Evolutionary conservation across 1,139 yeast genomes (phyloP).

Genomic region (Tardiomyces digboiensis): DNA sequence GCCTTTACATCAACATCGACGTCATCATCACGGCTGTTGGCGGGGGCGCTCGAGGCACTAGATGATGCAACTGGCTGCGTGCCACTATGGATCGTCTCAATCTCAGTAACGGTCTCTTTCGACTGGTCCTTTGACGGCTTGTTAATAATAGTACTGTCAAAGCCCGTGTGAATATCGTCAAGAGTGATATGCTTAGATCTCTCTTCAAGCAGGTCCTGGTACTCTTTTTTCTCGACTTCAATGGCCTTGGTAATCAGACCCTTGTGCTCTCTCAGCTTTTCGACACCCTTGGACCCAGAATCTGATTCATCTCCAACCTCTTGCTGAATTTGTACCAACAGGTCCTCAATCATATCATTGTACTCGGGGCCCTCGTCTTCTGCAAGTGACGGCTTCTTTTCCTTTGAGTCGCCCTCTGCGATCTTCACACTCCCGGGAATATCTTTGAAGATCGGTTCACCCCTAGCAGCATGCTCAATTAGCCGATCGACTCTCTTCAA

Average conservation of each 20-base stretch:
- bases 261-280: constrained; percentile 24
- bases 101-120: constrained; percentile 7
- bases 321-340: constrained; percentile 58
- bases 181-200: constrained; percentile 70
- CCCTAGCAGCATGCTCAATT: constrained; percentile 19
- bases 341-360: constrained; percentile 88
- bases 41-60: background rate
- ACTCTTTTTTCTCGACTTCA: constrained; percentile 53
- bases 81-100: constrained; percentile 5
- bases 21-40: background rate
- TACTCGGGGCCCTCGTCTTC: constrained; percentile 66
- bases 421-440: constrained; percentile 24
- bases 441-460: constrained; percentile 24
- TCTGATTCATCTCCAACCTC: constrained; percentile 28
- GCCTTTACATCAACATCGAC: constrained; percentile 1
- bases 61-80: background rate
- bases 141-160: constrained; percentile 75
- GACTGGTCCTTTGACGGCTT: constrained; percentile 58
- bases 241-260: constrained; percentile 29
- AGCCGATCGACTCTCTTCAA: constrained; percentile 64
- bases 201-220: constrained; percentile 60
- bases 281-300: constrained; percentile 14
- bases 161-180: constrained; percentile 92
- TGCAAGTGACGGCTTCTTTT: constrained; percentile 37
- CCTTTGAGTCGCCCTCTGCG: constrained; percentile 18